Evolutionary conservation across 108 stramenopile genomes (phyloP).

Genomic region (Cyclotella atomus): DNA sequence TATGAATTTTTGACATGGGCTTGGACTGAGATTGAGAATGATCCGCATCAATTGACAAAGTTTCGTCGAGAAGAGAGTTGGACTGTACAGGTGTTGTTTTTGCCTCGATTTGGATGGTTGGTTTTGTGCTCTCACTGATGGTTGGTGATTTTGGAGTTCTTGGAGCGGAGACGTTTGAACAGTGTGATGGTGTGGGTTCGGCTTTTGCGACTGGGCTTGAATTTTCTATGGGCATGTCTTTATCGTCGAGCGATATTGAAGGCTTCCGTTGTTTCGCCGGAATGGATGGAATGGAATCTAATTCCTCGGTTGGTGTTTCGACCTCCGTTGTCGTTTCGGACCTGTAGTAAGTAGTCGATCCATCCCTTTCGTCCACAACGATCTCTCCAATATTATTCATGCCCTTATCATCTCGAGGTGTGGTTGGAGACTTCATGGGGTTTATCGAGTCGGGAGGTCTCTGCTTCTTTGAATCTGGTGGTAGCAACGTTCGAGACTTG

Average conservation of each 20-base stretch:
- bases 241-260: constrained; percentile 6
- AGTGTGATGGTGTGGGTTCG: background rate
- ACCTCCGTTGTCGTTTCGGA: constrained; percentile 34
- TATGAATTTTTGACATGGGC: background rate
- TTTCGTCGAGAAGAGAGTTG: background rate
- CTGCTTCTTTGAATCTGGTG: constrained; percentile 28
- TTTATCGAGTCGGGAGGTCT: constrained; percentile 16
- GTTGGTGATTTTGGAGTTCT: constrained; percentile 1
- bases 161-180: background rate
- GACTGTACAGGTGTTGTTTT: constrained; percentile 4
- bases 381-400: constrained; percentile 10
- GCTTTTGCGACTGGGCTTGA: background rate
- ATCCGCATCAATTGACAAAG: background rate
- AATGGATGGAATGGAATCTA: background rate
- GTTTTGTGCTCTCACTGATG: background rate
- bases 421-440: constrained; percentile 20
- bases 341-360: constrained; percentile 31
- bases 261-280: constrained; percentile 9
- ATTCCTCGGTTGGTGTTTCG: constrained; percentile 6
- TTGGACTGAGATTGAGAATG: background rate
- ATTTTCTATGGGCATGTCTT: background rate
- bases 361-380: constrained; percentile 32
- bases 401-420: constrained; percentile 6
- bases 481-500: constrained; percentile 23
- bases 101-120: background rate